Base-by-base conservation (phyloP, 2,329 filamentous ascomycete genomes). In the Stachybotrys elegans region DNA sequence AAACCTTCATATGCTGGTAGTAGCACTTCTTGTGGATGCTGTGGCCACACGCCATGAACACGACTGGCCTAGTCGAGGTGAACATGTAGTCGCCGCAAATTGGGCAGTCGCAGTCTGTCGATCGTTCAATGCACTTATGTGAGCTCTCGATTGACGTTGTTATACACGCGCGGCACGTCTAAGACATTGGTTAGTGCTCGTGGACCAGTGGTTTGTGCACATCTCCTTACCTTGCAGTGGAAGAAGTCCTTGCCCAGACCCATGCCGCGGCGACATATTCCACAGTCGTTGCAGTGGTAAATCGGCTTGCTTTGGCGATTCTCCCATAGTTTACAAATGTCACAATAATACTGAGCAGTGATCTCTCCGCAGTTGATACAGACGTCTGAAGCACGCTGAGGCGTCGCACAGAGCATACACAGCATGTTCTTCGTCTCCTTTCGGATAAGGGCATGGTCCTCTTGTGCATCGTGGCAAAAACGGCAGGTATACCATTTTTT, bases 71-170 rank as follows among this genome's bases (percentile, higher is more conserved):
- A 3, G 88, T 86, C 8, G 92, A 95, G 3, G 87, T 94, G 63
- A 97, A 97, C 73, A 98, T 87, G 62, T 95, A 95, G 48, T 96
- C 91, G 51, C 91, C 86, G 64, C 93, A 98, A 45, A 98, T 95
- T 5, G 93, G 93, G 62, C 93, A 98, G 60, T 97, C 86, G 59
- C 90, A 95, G 60, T 98, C 91, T 23, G 89, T 95, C 8, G 90
- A 91, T 40, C 89, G 80, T 65, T 97, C 93, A 53, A 97, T 92
- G 59, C 93, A 98, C 54, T 88, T 90, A 70, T 98, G 93, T 6
- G 86, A 86, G 34, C 78, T 81, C 57, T 88, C 84, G 46, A 90
- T 88, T 3, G 85, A 83, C 52, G 96, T 95, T 7, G 88, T 86
- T 57, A 97, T 93, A 68, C 93, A 98, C 21, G 94, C 90, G 56